These are phyloP conservation scores for Boletus tomentosulus DNA, from an alignment of 768 basidiomycete species.

Conservation along the genomic window DNA sequence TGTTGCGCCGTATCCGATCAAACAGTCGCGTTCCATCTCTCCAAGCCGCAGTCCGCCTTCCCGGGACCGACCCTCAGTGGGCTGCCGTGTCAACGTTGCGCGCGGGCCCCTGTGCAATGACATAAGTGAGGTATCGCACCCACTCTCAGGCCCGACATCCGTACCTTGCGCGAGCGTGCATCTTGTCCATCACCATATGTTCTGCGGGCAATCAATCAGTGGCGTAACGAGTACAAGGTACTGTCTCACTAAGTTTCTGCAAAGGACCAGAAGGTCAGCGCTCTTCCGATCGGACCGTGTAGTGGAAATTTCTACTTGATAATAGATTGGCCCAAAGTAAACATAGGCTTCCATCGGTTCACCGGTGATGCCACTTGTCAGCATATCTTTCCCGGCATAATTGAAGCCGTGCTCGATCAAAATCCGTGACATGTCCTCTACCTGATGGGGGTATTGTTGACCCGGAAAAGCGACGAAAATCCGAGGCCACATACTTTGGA, in stretches of 20 bases:
- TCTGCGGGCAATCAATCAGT: slow-evolving; percentile 39
- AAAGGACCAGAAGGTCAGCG: not conserved
- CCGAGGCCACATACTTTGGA: slow-evolving; percentile 62
- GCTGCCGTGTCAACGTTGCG: slow-evolving; percentile 94
- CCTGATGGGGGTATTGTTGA: slow-evolving; percentile 40
- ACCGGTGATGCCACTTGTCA: slow-evolving; percentile 97
- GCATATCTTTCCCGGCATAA: slow-evolving; percentile 98
- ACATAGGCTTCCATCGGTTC: slow-evolving; percentile 96
- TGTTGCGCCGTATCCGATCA: slow-evolving; percentile 98
- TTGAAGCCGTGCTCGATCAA: slow-evolving; percentile 93
- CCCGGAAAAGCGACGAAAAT: slow-evolving; percentile 1
- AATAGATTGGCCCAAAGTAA: slow-evolving; percentile 98
- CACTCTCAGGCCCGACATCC: slow-evolving; percentile 13
- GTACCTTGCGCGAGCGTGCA: slow-evolving; percentile 96
- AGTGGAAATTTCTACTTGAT: slow-evolving; percentile 58
- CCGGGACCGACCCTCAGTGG: slow-evolving; percentile 95
- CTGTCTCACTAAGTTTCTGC: slow-evolving; percentile 86
- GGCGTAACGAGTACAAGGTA: not conserved
- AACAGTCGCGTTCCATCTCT: slow-evolving; percentile 99
- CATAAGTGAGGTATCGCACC: slow-evolving; percentile 4
- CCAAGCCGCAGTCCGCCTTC: slow-evolving; percentile 96
- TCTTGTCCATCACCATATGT: slow-evolving; percentile 99
- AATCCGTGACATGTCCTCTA: slow-evolving; percentile 97
- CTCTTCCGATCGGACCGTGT: not conserved
- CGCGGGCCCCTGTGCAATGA: slow-evolving; percentile 73